Base-by-base conservation (phyloP, 2,329 filamentous ascomycete genomes). In the Claviceps purpurea region DNA sequence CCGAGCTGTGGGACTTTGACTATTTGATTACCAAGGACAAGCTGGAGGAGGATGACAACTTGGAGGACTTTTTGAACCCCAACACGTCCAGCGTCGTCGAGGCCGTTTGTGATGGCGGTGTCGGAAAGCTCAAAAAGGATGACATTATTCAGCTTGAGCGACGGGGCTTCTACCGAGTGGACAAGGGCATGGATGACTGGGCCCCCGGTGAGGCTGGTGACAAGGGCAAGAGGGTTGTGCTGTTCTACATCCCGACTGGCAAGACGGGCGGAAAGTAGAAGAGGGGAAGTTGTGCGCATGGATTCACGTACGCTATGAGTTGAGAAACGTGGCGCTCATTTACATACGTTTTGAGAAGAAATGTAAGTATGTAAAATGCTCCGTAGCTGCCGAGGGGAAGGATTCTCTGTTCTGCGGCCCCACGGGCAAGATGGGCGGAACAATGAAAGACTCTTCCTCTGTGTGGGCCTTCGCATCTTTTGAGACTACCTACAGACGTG, bases 91-190 rank as follows among this genome's bases (percentile, higher is more conserved):
- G 79, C 53, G 82, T 83, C 68, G 84, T 84, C 50, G 78, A 85
- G 57, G 88, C 86, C 1, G 66, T 87, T 50, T 89, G 87, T 26
- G 91, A 96, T 63, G 83, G 81, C 62, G 94, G 90, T 60, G 84
- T 95, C 1, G 76, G 78, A 0, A 75, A 81, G 56, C 74, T 96
- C 46, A 89, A 89, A 76, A 83, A 82, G 65, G 87, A 89, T 62
- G 89, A 95, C 60, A 91, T 97, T 56, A 89, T 97, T 60, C 93
- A 97, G 73, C 85, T 97, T 46, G 91, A 97, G 75, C 79, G 91
- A 56, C 89, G 91, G 69, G 91, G 90, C 1, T 97, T 88, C 71
- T 97, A 87, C 74, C 78, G 91, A 50, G 83, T 95, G 26, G 91
- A 97, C 70, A 79, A 79, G 70, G 74, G 73, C 10, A 67, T 78